Evolutionary conservation across 306 rosid genomes (phyloP).

Genomic region (Psophocarpus tetragonolobus): DNA sequence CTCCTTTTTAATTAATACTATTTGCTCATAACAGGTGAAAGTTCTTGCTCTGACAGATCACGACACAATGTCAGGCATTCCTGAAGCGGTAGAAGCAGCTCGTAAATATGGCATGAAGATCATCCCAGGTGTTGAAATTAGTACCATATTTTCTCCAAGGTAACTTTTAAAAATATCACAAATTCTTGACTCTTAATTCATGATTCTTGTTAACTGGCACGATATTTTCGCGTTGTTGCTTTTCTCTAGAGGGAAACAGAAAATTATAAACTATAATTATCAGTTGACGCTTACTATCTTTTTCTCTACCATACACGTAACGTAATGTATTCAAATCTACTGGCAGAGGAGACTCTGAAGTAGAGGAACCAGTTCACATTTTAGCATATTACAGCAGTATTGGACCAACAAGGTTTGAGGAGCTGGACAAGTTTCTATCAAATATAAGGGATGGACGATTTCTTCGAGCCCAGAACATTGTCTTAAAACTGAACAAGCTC

Average conservation of each 20-base stretch:
- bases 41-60: constrained; percentile 99
- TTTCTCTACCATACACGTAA: constrained; percentile 19
- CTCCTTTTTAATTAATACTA: constrained; percentile 49
- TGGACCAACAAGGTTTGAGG: constrained; percentile 71
- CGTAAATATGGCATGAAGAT: constrained; percentile 83
- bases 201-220: neutral
- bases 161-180: constrained; percentile 41
- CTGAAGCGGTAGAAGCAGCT: constrained; percentile 89
- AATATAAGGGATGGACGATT: constrained; percentile 90
- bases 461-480: constrained; percentile 83
- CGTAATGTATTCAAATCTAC: constrained; percentile 29
- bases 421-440: constrained; percentile 68
- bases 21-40: constrained; percentile 90
- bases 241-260: neutral
- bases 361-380: constrained; percentile 90
- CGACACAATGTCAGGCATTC: constrained; percentile 93
- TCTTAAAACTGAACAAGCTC: constrained; percentile 81
- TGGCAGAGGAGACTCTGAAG: constrained; percentile 69
- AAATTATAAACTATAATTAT: neutral
- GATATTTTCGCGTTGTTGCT: constrained; percentile 8
- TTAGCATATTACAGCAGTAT: constrained; percentile 96
- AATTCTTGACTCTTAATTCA: constrained; percentile 14
- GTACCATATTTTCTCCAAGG: constrained; percentile 78
- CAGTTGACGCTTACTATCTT: neutral
- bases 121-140: constrained; percentile 97